These are phyloP conservation scores for Pterocarpus santalinus DNA, from an alignment of 306 rosid species.

Conservation along the genomic window DNA sequence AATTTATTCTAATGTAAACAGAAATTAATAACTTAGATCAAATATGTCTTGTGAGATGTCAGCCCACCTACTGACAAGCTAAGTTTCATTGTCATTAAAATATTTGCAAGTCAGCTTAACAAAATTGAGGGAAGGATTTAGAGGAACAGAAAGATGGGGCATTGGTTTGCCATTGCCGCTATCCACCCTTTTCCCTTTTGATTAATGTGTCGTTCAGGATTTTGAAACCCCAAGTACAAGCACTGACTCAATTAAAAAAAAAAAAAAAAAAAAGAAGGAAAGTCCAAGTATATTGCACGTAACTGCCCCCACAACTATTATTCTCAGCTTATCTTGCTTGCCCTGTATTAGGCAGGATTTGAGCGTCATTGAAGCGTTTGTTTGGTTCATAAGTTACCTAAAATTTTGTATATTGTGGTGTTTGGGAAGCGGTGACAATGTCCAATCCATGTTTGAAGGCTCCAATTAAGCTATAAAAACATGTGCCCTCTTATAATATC, in stretches of 20 bases:
- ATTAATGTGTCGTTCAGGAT: slow-evolving; percentile 35
- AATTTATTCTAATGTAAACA: no score
- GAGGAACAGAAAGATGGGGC: not conserved
- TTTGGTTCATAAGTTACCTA: slow-evolving; percentile 1
- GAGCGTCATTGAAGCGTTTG: not conserved
- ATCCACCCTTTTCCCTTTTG: slow-evolving; percentile 12
- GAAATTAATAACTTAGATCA: no score
- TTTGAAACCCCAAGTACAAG: no score
- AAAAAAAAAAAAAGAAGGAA: no score
- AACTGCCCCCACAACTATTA: not conserved
- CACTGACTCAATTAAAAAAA: no score
- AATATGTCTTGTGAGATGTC: no score
- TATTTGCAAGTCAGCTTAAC: no score
- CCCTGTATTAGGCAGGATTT: slow-evolving; percentile 4
- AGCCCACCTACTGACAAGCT: no score
- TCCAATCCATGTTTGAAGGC: slow-evolving; percentile 25
- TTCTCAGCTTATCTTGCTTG: slow-evolving; percentile 1
- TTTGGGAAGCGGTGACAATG: not conserved
- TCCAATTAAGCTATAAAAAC: not conserved
- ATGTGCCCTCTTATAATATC: not conserved
- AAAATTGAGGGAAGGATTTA: no score
- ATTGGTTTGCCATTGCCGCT: slow-evolving; percentile 36
- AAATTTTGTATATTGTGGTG: not conserved
- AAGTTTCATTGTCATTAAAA: no score
- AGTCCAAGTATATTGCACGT: not conserved